Conservation (phyloP, 1,139 yeast species). For the Taphrina flavorubra region DNA sequence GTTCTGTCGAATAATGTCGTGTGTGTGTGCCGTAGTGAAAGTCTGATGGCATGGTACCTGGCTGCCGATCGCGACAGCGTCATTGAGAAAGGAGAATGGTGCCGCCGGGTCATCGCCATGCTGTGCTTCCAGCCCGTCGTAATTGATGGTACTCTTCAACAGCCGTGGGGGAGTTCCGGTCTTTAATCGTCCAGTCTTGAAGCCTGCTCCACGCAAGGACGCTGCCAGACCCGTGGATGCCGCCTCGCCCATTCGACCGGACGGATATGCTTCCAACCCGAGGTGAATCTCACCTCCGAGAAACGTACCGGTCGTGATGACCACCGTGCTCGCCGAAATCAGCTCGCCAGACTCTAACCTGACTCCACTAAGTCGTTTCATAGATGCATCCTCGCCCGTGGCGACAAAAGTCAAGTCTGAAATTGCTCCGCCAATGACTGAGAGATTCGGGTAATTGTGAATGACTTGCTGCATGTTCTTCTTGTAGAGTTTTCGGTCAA, state of each 20-base stretch:
- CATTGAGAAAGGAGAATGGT: conserved; percentile 90
- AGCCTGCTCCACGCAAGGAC: conserved; percentile 77
- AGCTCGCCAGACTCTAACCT: conserved; percentile 70
- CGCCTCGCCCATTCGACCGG: conserved; percentile 91
- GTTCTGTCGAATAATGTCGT: conserved; percentile 69
- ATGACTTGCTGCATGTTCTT: conserved; percentile 78
- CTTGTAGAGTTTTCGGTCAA: conserved; percentile 80
- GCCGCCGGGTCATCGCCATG: conserved; percentile 79
- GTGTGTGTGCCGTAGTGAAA: conserved; percentile 74
- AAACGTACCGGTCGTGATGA: conserved; percentile 95
- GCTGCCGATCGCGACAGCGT: conserved; percentile 61
- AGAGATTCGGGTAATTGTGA: conserved; percentile 62
- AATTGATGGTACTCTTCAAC: conserved; percentile 73
- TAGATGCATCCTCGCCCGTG: conserved; percentile 32
- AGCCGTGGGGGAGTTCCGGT: conserved; percentile 98
- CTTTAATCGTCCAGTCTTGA: conserved; percentile 83
- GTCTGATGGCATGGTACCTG: conserved; percentile 80
- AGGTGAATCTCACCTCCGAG: conserved; percentile 93
- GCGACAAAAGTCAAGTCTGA: conserved; percentile 72
- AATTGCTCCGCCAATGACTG: conserved; percentile 74
- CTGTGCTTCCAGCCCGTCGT: conserved; percentile 64
- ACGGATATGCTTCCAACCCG: conserved; percentile 77
- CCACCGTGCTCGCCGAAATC: conserved; percentile 68
- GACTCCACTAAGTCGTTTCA: conserved; percentile 67
- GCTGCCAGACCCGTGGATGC: conserved; percentile 88